These are phyloP conservation scores for Ocimum tenuiflorum DNA, from an alignment of 257 asterid genomes.

Conservation along the genomic window DNA sequence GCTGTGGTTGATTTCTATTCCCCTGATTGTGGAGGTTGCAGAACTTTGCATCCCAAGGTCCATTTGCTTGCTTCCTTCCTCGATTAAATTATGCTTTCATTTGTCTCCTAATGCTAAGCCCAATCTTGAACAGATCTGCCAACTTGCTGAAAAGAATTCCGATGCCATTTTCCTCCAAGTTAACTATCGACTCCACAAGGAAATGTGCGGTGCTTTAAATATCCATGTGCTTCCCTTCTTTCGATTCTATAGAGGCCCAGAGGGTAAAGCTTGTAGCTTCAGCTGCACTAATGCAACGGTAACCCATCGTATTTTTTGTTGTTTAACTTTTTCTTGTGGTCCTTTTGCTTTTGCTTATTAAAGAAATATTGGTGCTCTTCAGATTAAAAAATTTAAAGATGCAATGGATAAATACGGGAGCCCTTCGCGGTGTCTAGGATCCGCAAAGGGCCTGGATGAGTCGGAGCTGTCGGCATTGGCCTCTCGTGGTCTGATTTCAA, in stretches of 20 bases:
- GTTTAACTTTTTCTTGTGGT: background rate
- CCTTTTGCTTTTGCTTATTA: background rate
- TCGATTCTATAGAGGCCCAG: conserved; percentile 64
- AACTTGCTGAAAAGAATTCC: conserved; percentile 69
- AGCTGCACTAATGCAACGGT: conserved; percentile 94
- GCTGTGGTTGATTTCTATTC: conserved; percentile 69
- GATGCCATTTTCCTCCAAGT: conserved; percentile 58
- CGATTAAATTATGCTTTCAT: too few species aligned
- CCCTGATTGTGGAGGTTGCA: conserved; percentile 96
- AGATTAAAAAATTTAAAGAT: conserved; percentile 87
- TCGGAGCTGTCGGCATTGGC: conserved; percentile 58
- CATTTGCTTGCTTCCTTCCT: background rate
- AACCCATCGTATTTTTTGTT: conserved; percentile 11
- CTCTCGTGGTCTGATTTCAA: conserved; percentile 46
- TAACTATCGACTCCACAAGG: conserved; percentile 55
- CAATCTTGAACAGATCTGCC: conserved; percentile 55
- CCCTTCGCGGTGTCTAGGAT: conserved; percentile 41
- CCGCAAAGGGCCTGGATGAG: conserved; percentile 68
- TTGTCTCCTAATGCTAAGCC: too few species aligned
- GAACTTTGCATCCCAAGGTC: conserved; percentile 81
- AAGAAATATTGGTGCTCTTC: too few species aligned
- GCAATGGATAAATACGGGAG: conserved; percentile 65
- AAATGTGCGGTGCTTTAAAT: conserved; percentile 59
- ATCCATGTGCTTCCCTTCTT: conserved; percentile 75
- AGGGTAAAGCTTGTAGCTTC: conserved; percentile 63